These are phyloP conservation scores for Secale cereale DNA, from an alignment of 176 grass and related monocot species.

Conservation along the genomic window DNA sequence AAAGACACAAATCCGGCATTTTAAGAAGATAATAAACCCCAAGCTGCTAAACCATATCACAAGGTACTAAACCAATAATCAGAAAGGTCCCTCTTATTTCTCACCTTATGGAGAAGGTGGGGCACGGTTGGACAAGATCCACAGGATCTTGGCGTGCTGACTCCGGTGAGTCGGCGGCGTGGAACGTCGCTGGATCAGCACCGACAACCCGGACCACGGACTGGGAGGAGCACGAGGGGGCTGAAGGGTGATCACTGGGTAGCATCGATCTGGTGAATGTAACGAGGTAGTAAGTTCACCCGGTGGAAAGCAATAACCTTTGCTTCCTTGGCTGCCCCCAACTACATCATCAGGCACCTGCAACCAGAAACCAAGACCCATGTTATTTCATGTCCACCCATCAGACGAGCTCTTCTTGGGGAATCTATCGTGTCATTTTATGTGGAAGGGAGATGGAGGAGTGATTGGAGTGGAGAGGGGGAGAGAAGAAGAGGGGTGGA, in stretches of 20 bases:
- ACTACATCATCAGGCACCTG: constrained; percentile 43
- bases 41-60: constrained; percentile 25
- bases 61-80: constrained; percentile 22
- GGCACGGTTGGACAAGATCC: constrained; percentile 54
- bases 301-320: constrained; percentile 46
- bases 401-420: constrained; percentile 14
- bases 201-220: constrained; percentile 36
- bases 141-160: constrained; percentile 31
- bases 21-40: constrained; percentile 37
- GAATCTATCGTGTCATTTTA: constrained; percentile 74
- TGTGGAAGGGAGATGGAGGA: constrained; percentile 42
- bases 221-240: constrained; percentile 64
- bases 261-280: constrained; percentile 82
- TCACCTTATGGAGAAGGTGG: constrained; percentile 97
- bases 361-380: constrained; percentile 38
- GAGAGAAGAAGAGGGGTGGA: background rate
- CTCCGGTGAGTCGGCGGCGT: background rate
- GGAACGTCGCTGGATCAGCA: constrained; percentile 35
- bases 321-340: constrained; percentile 10
- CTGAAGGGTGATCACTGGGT: constrained; percentile 69
- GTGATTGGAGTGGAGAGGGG: background rate
- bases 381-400: constrained; percentile 88
- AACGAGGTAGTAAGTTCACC: constrained; percentile 41
- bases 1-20: constrained; percentile 25
- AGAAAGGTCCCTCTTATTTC: constrained; percentile 18